These are phyloP conservation scores for Suaeda aralocaspica DNA, from an alignment of 148 eudicot species.

Conservation along the genomic window DNA sequence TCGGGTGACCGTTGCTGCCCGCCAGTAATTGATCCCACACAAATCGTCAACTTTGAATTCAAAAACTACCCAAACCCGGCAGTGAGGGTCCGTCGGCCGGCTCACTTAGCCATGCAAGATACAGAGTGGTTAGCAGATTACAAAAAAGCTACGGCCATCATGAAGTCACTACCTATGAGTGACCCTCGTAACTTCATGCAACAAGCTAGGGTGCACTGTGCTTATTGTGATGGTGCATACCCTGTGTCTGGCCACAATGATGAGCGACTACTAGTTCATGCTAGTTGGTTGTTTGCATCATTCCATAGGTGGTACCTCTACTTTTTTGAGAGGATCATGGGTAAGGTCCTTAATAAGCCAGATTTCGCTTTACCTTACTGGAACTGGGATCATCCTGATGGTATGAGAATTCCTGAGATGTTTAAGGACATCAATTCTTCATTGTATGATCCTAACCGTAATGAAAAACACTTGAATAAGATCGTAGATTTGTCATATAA, in stretches of 20 bases:
- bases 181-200: conserved; percentile 13
- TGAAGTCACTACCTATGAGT: not conserved
- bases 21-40: not conserved
- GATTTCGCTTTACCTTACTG: conserved; percentile 14
- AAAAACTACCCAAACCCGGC: conserved; percentile 8
- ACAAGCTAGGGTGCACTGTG: conserved; percentile 19
- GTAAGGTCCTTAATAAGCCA: conserved; percentile 1
- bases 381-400: conserved; percentile 22
- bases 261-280: not conserved
- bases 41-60: not conserved
- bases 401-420: conserved; percentile 4
- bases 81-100: conserved; percentile 1
- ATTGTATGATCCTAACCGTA: not conserved
- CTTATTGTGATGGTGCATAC: conserved; percentile 18
- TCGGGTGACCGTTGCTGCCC: conserved; percentile 8
- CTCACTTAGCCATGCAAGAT: conserved; percentile 8
- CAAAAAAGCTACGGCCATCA: not conserved
- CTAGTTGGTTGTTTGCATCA: conserved; percentile 6
- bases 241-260: not conserved
- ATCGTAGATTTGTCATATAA: not conserved
- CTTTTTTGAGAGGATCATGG: conserved; percentile 16
- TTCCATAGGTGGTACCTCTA: conserved; percentile 14
- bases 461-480: not conserved
- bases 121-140: not conserved
- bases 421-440: conserved; percentile 5